phyloP scores from a whole-genome alignment of 495 filamentous ascomycete genomes.

The Pyrenula massariospora region DNA sequence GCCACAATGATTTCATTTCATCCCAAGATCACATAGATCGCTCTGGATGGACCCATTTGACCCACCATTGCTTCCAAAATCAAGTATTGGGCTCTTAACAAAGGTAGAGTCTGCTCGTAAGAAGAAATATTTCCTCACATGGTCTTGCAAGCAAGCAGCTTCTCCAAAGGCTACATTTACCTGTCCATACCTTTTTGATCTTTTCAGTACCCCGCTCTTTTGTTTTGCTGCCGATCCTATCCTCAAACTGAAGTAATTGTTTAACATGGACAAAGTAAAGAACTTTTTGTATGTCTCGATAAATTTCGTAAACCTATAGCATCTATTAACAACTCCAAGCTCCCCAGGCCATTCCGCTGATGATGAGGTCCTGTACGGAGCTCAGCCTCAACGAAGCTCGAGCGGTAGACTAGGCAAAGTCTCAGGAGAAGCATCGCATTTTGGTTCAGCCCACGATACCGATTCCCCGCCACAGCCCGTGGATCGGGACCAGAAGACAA shows the following conservation, averaged over 20 bases:
- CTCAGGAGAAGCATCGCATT: background rate
- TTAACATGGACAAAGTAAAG: constrained; percentile 16
- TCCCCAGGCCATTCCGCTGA: constrained; percentile 26
- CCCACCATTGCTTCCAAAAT: background rate
- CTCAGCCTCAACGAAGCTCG: background rate
- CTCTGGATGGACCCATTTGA: background rate
- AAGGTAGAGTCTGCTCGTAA: no score
- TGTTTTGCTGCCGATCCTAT: background rate
- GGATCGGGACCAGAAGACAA: background rate
- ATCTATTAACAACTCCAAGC: constrained; percentile 9
- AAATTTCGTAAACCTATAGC: constrained; percentile 1
- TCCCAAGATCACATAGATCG: no score
- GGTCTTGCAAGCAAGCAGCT: no score
- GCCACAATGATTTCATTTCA: background rate
- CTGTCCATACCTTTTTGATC: no score
- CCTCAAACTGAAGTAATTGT: background rate
- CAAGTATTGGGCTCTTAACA: background rate
- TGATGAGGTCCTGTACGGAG: constrained; percentile 22
- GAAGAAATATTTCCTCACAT: no score
- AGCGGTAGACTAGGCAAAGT: background rate
- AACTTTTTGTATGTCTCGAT: constrained; percentile 27
- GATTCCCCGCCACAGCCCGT: background rate
- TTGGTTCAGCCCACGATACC: background rate
- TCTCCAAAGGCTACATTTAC: no score
- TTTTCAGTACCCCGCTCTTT: no score